A percentile compares a stretch with the other conserved stretches of the same genome.
These are phyloP conservation scores for Mycena latifolia DNA, from an alignment of 768 basidiomycete species.

Conservation along the genomic window DNA sequence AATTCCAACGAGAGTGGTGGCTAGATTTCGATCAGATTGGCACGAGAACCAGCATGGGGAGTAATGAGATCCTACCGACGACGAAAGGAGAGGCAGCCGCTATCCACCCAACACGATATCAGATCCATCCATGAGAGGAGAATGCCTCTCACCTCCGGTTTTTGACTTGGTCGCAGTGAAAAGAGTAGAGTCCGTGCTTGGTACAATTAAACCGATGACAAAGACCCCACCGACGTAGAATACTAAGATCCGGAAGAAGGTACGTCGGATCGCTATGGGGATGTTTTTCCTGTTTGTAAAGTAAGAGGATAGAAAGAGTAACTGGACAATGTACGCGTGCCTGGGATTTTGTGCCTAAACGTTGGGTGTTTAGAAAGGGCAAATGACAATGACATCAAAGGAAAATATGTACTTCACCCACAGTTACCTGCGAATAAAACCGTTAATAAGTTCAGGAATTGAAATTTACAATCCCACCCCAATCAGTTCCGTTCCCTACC, in stretches of 20 bases:
- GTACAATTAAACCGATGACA: conserved; percentile 79
- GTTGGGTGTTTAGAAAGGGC: not conserved
- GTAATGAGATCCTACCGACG: conserved; percentile 50
- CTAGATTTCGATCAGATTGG: conserved; percentile 34
- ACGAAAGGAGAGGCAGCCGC: conserved; percentile 78
- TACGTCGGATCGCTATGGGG: conserved; percentile 75
- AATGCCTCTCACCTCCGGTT: conserved; percentile 53
- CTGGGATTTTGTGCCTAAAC: not conserved
- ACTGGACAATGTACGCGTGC: not conserved
- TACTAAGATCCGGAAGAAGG: conserved; percentile 68
- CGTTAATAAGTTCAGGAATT: not conserved
- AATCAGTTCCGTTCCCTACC: not conserved
- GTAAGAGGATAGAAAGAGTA: not conserved
- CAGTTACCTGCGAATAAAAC: conserved; percentile 48
- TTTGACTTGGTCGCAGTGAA: conserved; percentile 60
- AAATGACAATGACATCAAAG: no score
- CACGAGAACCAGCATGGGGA: no score
- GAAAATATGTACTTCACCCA: conserved; percentile 54
- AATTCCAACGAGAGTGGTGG: conserved; percentile 64
- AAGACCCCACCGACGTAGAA: conserved; percentile 83
- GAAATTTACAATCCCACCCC: not conserved
- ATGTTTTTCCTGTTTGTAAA: conserved; percentile 56
- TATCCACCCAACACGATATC: not conserved
- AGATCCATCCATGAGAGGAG: no score
- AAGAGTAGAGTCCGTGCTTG: conserved; percentile 65